Conservation (phyloP, 2,329 filamentous ascomycete genomes). For the Lachnellula willkommii region DNA sequence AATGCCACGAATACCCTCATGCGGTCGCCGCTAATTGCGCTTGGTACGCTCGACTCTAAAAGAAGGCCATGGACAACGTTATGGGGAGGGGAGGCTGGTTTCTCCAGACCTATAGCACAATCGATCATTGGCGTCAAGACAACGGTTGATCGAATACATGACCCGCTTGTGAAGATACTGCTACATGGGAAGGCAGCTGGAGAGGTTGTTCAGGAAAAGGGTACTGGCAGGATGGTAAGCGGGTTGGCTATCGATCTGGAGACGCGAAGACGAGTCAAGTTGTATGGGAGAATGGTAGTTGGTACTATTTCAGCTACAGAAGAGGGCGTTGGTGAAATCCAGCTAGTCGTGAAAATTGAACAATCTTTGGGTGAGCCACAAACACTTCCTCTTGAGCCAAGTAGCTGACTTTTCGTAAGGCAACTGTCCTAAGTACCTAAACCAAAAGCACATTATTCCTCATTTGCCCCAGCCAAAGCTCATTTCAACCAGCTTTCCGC, state of each 20-base stretch:
- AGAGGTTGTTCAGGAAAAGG: constrained; percentile 33
- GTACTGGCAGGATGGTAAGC: constrained; percentile 49
- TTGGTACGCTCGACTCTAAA: constrained; percentile 64
- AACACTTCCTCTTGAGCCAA: not conserved
- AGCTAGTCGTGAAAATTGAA: constrained; percentile 63
- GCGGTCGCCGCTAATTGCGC: constrained; percentile 60
- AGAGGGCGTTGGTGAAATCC: constrained; percentile 30
- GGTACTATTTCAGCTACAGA: constrained; percentile 45
- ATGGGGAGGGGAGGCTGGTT: constrained; percentile 69
- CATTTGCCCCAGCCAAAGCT: constrained; percentile 49
- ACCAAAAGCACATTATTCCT: constrained; percentile 60
- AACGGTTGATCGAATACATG: constrained; percentile 53
- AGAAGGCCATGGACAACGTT: constrained; percentile 70
- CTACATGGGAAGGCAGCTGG: constrained; percentile 45
- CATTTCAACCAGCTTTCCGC: constrained; percentile 39
- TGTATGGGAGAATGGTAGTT: constrained; percentile 64
- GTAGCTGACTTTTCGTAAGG: constrained; percentile 36
- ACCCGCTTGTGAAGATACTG: constrained; percentile 65
- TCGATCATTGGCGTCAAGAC: constrained; percentile 60
- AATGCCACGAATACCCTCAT: constrained; percentile 57
- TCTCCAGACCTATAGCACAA: constrained; percentile 57
- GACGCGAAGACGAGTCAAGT: constrained; percentile 65
- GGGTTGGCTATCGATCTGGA: constrained; percentile 60
- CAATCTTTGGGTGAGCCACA: constrained; percentile 52
- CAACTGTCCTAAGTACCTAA: constrained; percentile 85